phyloP scores from a whole-genome alignment of 2,329 filamentous ascomycete species.

The Scedosporium aurantiacum region DNA sequence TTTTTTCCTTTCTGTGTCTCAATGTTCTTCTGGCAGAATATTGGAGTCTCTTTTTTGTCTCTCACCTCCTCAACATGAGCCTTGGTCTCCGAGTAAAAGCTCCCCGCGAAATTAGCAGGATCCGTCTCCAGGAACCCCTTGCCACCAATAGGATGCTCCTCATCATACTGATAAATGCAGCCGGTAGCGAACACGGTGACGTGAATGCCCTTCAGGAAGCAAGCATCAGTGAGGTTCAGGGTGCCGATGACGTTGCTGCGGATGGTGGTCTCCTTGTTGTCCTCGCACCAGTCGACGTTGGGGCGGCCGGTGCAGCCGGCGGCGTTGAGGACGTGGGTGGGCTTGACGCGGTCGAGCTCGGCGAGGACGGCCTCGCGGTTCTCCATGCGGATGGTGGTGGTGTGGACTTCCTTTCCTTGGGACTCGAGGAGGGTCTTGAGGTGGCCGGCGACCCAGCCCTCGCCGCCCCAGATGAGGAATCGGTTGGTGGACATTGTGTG shows the following conservation, averaged over 20 bases:
- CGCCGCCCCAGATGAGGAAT: slow-evolving; percentile 55
- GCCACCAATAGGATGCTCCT: slow-evolving; percentile 47
- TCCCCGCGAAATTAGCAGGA: slow-evolving; percentile 52
- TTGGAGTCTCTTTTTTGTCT: not conserved
- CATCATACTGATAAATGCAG: slow-evolving; percentile 56
- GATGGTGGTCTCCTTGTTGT: slow-evolving; percentile 56
- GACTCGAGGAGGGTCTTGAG: slow-evolving; percentile 45
- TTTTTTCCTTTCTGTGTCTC: slow-evolving; percentile 3
- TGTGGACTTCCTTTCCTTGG: slow-evolving; percentile 49
- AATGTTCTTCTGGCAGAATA: not conserved
- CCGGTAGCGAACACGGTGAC: slow-evolving; percentile 57
- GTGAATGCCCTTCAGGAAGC: slow-evolving; percentile 47
- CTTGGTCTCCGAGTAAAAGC: slow-evolving; percentile 60
- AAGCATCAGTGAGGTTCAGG: slow-evolving; percentile 51
- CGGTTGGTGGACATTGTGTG: slow-evolving; percentile 19
- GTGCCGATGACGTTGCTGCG: slow-evolving; percentile 57
- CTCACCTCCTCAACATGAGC: slow-evolving; percentile 51
- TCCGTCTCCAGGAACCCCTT: slow-evolving; percentile 51
- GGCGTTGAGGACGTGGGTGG: slow-evolving; percentile 56
- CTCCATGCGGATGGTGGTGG: slow-evolving; percentile 55
- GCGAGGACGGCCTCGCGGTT: slow-evolving; percentile 44
- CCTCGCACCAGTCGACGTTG: slow-evolving; percentile 63
- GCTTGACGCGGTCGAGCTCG: slow-evolving; percentile 46
- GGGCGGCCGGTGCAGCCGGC: slow-evolving; percentile 56
- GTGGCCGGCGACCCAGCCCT: slow-evolving; percentile 53